Evolutionary conservation across 2,329 filamentous ascomycete genomes (phyloP).

Genomic region (Diplodia mutila): DNA sequence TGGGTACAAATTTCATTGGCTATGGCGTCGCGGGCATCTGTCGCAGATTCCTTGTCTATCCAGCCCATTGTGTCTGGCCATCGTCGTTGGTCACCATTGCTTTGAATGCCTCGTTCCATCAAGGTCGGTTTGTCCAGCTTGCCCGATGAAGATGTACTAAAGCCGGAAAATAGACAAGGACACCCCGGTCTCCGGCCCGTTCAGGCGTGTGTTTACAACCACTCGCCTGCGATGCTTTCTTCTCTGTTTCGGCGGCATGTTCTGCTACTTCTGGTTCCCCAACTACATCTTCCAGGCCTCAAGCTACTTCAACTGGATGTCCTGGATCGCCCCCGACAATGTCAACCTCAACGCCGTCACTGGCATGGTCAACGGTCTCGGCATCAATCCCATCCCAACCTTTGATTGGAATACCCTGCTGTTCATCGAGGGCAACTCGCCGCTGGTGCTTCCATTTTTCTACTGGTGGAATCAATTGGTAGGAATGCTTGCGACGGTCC

Average conservation of each 20-base stretch:
- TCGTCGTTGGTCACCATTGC: slow-evolving; percentile 27
- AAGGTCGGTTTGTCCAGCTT: slow-evolving; percentile 73
- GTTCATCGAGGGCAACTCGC: slow-evolving; percentile 36
- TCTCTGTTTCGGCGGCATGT: slow-evolving; percentile 60
- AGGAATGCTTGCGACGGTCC: slow-evolving; percentile 37
- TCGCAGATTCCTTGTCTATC: slow-evolving; percentile 35
- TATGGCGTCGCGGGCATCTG: slow-evolving; percentile 36
- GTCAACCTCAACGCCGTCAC: slow-evolving; percentile 73
- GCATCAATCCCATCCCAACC: slow-evolving; percentile 67
- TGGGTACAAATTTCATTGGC: slow-evolving; percentile 67
- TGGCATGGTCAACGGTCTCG: slow-evolving; percentile 69
- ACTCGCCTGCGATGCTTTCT: slow-evolving; percentile 69
- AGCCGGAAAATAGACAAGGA: slow-evolving; percentile 64
- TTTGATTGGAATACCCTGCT: slow-evolving; percentile 68
- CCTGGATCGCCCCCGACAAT: slow-evolving; percentile 69
- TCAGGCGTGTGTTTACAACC: slow-evolving; percentile 64
- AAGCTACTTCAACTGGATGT: slow-evolving; percentile 71
- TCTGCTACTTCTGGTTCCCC: slow-evolving; percentile 43
- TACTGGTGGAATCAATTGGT: slow-evolving; percentile 40
- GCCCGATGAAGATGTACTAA: neutral
- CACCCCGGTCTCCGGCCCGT: slow-evolving; percentile 47
- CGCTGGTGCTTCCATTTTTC: slow-evolving; percentile 37
- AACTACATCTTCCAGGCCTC: slow-evolving; percentile 71
- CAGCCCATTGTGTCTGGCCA: slow-evolving; percentile 28
- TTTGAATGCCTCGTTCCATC: slow-evolving; percentile 48